Percentiles rank a stretch among this genome's conserved stretches.
Conservation (phyloP, 2,329 filamentous ascomycete species). For the Colletotrichum sidae region DNA sequence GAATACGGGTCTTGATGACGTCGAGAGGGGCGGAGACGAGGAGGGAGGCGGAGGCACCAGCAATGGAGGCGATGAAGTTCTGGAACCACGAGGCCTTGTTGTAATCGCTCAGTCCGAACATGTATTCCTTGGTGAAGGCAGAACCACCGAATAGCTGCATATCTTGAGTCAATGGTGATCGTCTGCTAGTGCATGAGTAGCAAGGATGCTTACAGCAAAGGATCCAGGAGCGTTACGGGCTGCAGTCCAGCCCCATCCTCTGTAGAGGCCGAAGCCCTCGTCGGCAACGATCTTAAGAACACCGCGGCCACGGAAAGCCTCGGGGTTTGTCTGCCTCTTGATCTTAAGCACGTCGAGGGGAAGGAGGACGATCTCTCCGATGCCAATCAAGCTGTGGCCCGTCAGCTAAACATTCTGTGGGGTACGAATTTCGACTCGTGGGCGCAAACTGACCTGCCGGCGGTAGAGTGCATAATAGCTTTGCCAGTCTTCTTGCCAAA, state of each 20-base stretch:
- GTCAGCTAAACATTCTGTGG: not conserved
- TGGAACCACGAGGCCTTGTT: constrained; percentile 94
- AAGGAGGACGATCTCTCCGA: constrained; percentile 95
- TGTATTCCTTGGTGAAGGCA: constrained; percentile 96
- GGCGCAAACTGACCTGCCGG: constrained; percentile 74
- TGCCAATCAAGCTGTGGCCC: constrained; percentile 83
- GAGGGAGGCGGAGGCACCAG: constrained; percentile 93
- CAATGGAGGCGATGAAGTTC: constrained; percentile 97
- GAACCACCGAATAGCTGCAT: constrained; percentile 94
- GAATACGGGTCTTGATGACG: constrained; percentile 98
- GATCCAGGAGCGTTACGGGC: constrained; percentile 96
- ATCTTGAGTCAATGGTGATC: constrained; percentile 9
- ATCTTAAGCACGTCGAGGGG: constrained; percentile 98
- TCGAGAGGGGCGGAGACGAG: constrained; percentile 96
- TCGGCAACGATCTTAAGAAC: constrained; percentile 90
- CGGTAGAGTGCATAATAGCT: constrained; percentile 96
- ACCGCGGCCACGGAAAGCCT: constrained; percentile 94
- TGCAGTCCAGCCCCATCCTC: constrained; percentile 97
- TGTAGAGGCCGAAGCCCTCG: constrained; percentile 95
- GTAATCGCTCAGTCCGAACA: constrained; percentile 92
- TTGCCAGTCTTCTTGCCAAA: constrained; percentile 99
- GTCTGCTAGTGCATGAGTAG: not conserved
- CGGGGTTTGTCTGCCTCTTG: constrained; percentile 99
- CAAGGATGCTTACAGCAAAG: constrained; percentile 79
- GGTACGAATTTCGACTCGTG: not conserved